These are phyloP conservation scores for Globisporangium sylvaticum DNA, from an alignment of 352 stramenopile genomes.

Conservation along the genomic window DNA sequence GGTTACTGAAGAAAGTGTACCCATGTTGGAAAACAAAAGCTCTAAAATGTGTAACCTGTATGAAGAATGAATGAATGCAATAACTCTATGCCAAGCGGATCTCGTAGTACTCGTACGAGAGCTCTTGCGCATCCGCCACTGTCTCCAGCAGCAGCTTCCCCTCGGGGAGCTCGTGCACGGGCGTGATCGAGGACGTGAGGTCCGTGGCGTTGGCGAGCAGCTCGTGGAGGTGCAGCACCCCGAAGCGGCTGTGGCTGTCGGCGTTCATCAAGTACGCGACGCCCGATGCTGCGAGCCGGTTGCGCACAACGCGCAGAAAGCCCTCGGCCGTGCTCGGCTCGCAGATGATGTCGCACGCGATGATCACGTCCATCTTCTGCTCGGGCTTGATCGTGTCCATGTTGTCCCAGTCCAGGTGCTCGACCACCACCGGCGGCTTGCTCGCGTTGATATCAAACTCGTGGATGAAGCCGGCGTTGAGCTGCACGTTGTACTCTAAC, in stretches of 20 bases:
- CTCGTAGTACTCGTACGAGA: conserved; percentile 88
- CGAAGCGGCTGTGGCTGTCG: conserved; percentile 84
- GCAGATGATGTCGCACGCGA: conserved; percentile 87
- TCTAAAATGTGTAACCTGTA: not conserved
- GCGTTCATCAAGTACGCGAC: conserved; percentile 87
- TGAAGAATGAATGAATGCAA: not conserved
- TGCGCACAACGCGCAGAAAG: conserved; percentile 73
- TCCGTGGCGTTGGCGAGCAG: conserved; percentile 52
- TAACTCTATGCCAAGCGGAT: conserved; percentile 40
- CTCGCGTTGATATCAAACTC: conserved; percentile 34
- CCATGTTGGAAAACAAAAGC: not conserved
- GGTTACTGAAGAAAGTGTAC: not conserved
- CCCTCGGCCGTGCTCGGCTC: conserved; percentile 82
- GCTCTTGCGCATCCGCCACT: conserved; percentile 64
- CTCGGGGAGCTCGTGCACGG: conserved; percentile 52
- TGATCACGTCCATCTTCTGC: conserved; percentile 72
- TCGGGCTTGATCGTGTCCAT: conserved; percentile 55
- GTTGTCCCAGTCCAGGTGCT: conserved; percentile 74
- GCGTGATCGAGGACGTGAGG: conserved; percentile 68
- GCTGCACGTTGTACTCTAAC: conserved; percentile 72
- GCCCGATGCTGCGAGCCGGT: conserved; percentile 44
- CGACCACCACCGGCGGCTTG: conserved; percentile 52
- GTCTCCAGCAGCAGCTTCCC: conserved; percentile 67
- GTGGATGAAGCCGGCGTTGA: conserved; percentile 75
- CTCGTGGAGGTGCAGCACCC: conserved; percentile 66